Conservation (phyloP, 352 stramenopile genomes). For the Globisporangium apiculatum region DNA sequence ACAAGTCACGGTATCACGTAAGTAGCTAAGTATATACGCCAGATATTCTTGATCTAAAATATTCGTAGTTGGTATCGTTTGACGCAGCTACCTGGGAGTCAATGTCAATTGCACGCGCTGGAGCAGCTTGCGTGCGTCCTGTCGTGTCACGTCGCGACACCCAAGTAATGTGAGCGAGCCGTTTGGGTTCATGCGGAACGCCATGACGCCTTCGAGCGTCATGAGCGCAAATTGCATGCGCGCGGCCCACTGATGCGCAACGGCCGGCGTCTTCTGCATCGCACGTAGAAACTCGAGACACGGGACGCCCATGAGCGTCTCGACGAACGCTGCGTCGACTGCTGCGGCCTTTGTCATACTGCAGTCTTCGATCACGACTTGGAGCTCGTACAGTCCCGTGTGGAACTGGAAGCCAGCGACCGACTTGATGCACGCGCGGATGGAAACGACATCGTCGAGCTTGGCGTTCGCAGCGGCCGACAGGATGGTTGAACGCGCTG, state of each 20-base stretch:
- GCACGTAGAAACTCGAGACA: constrained; percentile 59
- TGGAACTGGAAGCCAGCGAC: constrained; percentile 79
- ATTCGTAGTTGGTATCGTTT: no score
- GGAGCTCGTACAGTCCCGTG: constrained; percentile 57
- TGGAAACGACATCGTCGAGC: constrained; percentile 27
- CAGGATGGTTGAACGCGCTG: constrained; percentile 14
- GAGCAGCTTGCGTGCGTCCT: constrained; percentile 36
- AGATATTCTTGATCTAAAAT: no score
- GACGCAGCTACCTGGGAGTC: no score
- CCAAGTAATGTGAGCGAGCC: constrained; percentile 38
- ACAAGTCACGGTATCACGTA: no score
- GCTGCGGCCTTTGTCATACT: constrained; percentile 43
- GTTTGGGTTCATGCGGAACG: constrained; percentile 24
- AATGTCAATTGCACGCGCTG: constrained; percentile 26
- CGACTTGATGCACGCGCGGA: constrained; percentile 77
- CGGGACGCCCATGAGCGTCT: constrained; percentile 65
- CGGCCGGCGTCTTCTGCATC: constrained; percentile 51
- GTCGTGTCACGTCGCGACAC: constrained; percentile 33
- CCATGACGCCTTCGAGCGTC: constrained; percentile 77
- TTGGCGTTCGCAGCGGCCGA: constrained; percentile 9
- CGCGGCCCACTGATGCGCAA: constrained; percentile 56
- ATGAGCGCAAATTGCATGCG: constrained; percentile 79
- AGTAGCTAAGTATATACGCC: no score
- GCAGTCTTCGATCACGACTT: constrained; percentile 72
- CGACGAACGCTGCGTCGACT: constrained; percentile 51